phyloP scores from a whole-genome alignment of 2,329 filamentous ascomycete species.

The Aspergillus persii region DNA sequence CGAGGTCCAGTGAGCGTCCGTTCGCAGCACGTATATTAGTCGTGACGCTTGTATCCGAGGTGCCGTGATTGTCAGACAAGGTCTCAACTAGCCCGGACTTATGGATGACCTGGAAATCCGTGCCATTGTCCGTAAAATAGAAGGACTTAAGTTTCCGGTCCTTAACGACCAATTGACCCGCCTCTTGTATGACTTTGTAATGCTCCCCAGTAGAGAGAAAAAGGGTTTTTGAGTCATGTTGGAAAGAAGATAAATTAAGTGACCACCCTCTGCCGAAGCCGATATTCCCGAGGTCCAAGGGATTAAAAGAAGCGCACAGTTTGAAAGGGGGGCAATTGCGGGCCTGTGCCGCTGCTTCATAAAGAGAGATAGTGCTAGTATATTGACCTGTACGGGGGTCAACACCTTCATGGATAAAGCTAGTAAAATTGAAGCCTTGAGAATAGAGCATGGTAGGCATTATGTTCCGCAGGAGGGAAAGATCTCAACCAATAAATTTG shows the following conservation, averaged over 20 bases:
- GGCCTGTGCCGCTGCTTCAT: not conserved
- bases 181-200: slow-evolving; percentile 2
- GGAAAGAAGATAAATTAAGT: slow-evolving; percentile 7
- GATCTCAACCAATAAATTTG: no score
- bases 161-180: not conserved
- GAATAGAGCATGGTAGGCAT: slow-evolving; percentile 8
- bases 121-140: not conserved
- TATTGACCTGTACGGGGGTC: slow-evolving; percentile 11
- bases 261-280: slow-evolving; percentile 9
- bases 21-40: slow-evolving; percentile 1
- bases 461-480: no score
- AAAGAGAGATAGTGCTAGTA: slow-evolving; percentile 2
- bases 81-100: slow-evolving; percentile 7
- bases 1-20: slow-evolving; percentile 3
- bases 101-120: not conserved
- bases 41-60: no score
- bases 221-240: not conserved
- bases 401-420: slow-evolving; percentile 6
- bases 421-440: slow-evolving; percentile 8
- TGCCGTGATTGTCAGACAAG: no score
- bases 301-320: slow-evolving; percentile 1
- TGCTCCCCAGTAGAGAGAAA: slow-evolving; percentile 5
- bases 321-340: slow-evolving; percentile 9
- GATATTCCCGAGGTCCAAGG: not conserved
- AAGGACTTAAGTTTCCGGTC: slow-evolving; percentile 11